phyloP scores from a whole-genome alignment of 2,329 filamentous ascomycete genomes.

The Calonectria pauciramosa region DNA sequence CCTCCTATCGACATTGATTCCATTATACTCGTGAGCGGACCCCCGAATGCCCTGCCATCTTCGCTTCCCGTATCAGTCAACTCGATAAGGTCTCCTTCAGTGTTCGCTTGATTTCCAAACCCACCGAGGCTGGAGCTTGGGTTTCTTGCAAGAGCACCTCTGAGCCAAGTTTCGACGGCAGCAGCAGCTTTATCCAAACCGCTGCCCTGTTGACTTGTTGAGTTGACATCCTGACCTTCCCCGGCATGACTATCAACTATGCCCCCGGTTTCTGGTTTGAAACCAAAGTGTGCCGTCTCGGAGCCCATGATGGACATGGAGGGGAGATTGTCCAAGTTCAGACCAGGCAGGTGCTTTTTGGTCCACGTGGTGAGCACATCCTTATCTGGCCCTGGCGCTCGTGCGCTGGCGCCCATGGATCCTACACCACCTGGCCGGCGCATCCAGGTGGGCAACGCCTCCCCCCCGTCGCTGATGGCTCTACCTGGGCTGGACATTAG shows the following conservation, averaged over 20 bases:
- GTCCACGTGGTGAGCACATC: slow-evolving; percentile 90
- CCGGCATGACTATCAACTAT: slow-evolving; percentile 68
- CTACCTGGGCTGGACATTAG: slow-evolving; percentile 54
- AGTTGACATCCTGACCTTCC: slow-evolving; percentile 58
- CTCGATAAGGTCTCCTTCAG: slow-evolving; percentile 77
- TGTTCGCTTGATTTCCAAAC: slow-evolving; percentile 51
- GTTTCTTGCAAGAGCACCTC: slow-evolving; percentile 80
- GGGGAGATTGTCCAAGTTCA: slow-evolving; percentile 78
- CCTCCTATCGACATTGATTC: slow-evolving; percentile 49
- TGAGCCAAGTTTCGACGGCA: slow-evolving; percentile 90
- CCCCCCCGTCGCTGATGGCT: slow-evolving; percentile 54
- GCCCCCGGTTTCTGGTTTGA: slow-evolving; percentile 56
- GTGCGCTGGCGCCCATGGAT: slow-evolving; percentile 79
- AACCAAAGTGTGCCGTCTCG: slow-evolving; percentile 70
- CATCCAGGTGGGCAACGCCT: slow-evolving; percentile 72
- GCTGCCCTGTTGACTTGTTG: slow-evolving; percentile 61
- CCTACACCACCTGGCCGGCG: slow-evolving; percentile 90
- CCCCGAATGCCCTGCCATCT: slow-evolving; percentile 57
- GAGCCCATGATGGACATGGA: slow-evolving; percentile 76
- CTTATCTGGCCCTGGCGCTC: slow-evolving; percentile 83
- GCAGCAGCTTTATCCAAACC: slow-evolving; percentile 87
- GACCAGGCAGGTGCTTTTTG: slow-evolving; percentile 83
- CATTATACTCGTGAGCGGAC: slow-evolving; percentile 45
- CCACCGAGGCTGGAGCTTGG: slow-evolving; percentile 65
- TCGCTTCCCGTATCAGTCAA: slow-evolving; percentile 74